Evolutionary conservation across 192 early-diverging fungal genomes (phyloP), one percentile per base, ranked within the genome.

Genomic region (Cetraspora pellucida): DNA sequence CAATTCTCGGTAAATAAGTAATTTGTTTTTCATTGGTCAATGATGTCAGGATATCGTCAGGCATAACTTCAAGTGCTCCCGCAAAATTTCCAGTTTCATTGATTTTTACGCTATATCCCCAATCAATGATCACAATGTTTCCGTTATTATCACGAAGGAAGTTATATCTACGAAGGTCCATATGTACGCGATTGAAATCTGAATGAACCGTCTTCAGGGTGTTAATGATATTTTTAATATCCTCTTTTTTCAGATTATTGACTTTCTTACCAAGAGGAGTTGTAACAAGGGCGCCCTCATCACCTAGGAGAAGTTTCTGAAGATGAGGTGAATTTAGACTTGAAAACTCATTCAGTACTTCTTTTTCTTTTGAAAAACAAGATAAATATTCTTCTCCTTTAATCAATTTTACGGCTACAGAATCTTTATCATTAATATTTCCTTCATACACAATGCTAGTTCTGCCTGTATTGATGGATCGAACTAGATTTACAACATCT

Each of bases 391-490:
- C 27, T 10, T 7, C 57, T 11, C 46, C 25, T 60, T 74, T 74
- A 19, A 57, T 57, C 57, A 74, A 31, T 60, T 74, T 74, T 44
- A 74, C 72, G 13, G 43, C 72, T 44, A 74, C 57, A 60, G n/a
- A 23, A 31, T 23, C 44, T n/a, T 17, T 43, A 27, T 60, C 30
- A 74, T 60, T 60, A 58, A 58, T 54, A 19, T 57, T 74, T 21
- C 57, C 72, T 60, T 61, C 58, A 74, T 74, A 74, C 8, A 74
- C 58, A 61, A 74, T 23, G 31, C 58, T 74, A 45, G 58, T 74
- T 61, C 58, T 74, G 0, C 57, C 58, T 19, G 37, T 11, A 74
- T 31, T 13, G 13, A 61, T 47, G 21, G 72, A 28, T 74, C 58
- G 21, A 74, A 61, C 54, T 16, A 74, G 43, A 0, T 58, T 61